Evolutionary conservation across 768 basidiomycete species (phyloP), one percentile per base, ranked within the genome.

Genomic region (Podaxis sp.): DNA sequence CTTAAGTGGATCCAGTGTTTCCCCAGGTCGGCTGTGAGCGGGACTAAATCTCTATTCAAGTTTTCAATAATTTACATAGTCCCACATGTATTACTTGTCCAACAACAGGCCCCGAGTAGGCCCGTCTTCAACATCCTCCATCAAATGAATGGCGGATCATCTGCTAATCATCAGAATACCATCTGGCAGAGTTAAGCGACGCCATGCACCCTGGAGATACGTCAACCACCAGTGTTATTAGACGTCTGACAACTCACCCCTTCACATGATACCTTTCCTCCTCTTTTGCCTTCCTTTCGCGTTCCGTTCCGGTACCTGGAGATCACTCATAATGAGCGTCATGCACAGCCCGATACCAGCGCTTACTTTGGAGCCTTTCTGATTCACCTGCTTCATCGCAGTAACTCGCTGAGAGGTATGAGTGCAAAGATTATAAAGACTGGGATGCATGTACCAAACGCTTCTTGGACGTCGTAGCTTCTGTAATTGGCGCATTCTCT

Each of bases 231-330:
- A 26, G 8, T 19, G 11, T 12, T 8, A 22, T 51, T 51, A 24
- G 6, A 12, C 12, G 24, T 19, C 24, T 51, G 49, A 22, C 49
- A 12, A 11, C 19, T 28, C 11, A 22, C 13, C 49, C 22, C 24
- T 28, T 61, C 40, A 61, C 30, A 22, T 40, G 38, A 30, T 40
- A 7, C 8, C 46, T 17, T 57, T 63, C 54, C 39, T 56, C 54
- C 46, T 56, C 55, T 28, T 63, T 22, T 44, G 54, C 22, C 48
- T 48, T n/a, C 54, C 36, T 57, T 38, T 63, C 5, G 15, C 49
- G 19, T 15, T 56, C 13, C 4, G 22, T 44, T 63, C 61, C 7
- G 61, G 38, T 39, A 17, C 46, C 61, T 62, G 48, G 44, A 19
- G 19, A 46, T 11, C 46, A 24, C 1, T 28, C 36, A 22, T 13